A percentile compares a stretch with the other conserved stretches of the same genome.
phyloP scores from a whole-genome alignment of 306 rosid genomes.

The Ormosia emarginata region DNA sequence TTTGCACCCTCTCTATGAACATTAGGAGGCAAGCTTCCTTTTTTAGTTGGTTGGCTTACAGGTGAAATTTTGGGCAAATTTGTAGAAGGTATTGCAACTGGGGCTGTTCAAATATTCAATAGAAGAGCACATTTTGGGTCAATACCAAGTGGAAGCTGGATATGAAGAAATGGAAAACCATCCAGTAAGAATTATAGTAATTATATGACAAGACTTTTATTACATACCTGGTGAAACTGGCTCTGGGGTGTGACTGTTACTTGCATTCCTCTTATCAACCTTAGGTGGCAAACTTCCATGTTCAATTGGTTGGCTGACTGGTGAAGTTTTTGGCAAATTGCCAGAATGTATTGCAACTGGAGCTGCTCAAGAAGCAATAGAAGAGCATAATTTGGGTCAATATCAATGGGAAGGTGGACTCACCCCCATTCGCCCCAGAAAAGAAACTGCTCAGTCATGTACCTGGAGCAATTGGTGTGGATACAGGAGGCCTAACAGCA shows the following conservation, averaged over 20 bases:
- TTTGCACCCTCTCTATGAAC: conserved; percentile 25
- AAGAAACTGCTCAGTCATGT: conserved; percentile 6
- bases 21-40: conserved; percentile 43
- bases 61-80: conserved; percentile 43
- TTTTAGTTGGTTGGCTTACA: conserved; percentile 22
- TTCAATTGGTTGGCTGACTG: conserved; percentile 41
- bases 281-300: conserved; percentile 55
- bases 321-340: conserved; percentile 45
- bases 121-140: not conserved
- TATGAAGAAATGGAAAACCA: not conserved
- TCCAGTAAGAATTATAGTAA: not conserved
- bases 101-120: conserved; percentile 22
- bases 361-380: conserved; percentile 30
- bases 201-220: conserved; percentile 3
- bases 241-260: conserved; percentile 19
- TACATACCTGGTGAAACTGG: conserved; percentile 32
- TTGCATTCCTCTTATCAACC: conserved; percentile 36
- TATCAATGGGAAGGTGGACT: conserved; percentile 19
- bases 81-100: conserved; percentile 35
- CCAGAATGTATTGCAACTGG: conserved; percentile 42
- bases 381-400: not conserved
- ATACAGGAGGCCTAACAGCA: conserved; percentile 29
- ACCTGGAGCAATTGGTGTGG: conserved; percentile 63
- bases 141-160: conserved; percentile 12
- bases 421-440: not conserved